Conservation (phyloP, 116 monocot species). For the Cymodocea nodosa region DNA sequence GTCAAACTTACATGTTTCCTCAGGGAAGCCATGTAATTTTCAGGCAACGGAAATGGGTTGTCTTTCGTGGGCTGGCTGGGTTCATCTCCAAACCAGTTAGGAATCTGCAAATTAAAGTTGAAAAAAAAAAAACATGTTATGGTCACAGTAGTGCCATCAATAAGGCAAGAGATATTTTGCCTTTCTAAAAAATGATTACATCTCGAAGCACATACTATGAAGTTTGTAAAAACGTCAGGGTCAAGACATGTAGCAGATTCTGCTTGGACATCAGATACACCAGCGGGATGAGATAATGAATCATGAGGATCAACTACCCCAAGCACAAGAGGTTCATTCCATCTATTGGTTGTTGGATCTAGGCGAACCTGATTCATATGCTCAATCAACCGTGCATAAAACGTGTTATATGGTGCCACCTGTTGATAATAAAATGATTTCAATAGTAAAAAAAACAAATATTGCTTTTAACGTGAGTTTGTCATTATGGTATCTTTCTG, state of each 20-base stretch:
- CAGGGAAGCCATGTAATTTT: constrained; percentile 48
- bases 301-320: constrained; percentile 97
- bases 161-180: not conserved
- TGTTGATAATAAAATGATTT: constrained; percentile 14
- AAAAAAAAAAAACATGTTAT: not conserved
- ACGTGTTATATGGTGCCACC: constrained; percentile 95
- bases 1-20: constrained; percentile 39
- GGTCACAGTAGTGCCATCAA: not conserved
- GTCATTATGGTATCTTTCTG: not conserved
- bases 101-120: constrained; percentile 55
- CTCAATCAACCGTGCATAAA: constrained; percentile 60
- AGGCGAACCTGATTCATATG: constrained; percentile 72
- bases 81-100: constrained; percentile 48
- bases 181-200: not conserved
- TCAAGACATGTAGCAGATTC: constrained; percentile 75
- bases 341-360: constrained; percentile 52
- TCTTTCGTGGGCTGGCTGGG: constrained; percentile 33
- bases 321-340: constrained; percentile 68
- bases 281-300: constrained; percentile 85
- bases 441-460: not conserved
- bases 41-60: constrained; percentile 83
- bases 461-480: not conserved
- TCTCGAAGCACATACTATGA: constrained; percentile 38
- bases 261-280: constrained; percentile 84
- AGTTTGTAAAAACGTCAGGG: constrained; percentile 74